Conservation (phyloP, 129 eudicot species). For the Erigeron canadensis region DNA sequence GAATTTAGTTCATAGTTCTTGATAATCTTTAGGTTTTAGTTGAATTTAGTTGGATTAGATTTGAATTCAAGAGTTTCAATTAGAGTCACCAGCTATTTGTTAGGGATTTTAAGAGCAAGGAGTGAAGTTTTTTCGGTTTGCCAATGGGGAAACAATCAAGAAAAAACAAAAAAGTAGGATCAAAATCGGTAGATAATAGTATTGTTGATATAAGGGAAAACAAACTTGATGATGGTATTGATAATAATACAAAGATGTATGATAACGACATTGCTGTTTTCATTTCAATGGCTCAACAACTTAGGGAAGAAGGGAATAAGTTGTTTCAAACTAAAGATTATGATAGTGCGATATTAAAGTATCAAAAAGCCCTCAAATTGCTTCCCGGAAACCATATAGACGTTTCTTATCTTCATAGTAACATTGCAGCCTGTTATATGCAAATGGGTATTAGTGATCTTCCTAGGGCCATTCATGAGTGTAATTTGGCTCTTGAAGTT, state of each 20-base stretch:
- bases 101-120: slow-evolving; percentile 1
- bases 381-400: slow-evolving; percentile 79
- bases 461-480: slow-evolving; percentile 87
- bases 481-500: slow-evolving; percentile 90
- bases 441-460: slow-evolving; percentile 79
- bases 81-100: not conserved
- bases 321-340: slow-evolving; percentile 69
- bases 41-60: not conserved
- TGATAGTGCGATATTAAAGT: slow-evolving; percentile 78
- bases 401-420: slow-evolving; percentile 71
- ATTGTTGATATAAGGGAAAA: slow-evolving; percentile 38
- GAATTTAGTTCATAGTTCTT: slow-evolving; percentile 8
- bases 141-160: slow-evolving; percentile 62
- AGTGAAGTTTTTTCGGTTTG: slow-evolving; percentile 18
- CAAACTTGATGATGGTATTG: slow-evolving; percentile 30
- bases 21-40: slow-evolving; percentile 9
- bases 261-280: slow-evolving; percentile 70
- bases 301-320: slow-evolving; percentile 85
- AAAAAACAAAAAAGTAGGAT: slow-evolving; percentile 48
- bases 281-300: slow-evolving; percentile 64
- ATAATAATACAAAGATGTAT: slow-evolving; percentile 38
- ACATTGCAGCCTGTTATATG: slow-evolving; percentile 92
- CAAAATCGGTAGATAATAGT: slow-evolving; percentile 25
- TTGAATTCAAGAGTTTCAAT: not conserved
- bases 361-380: slow-evolving; percentile 79